Conservation (phyloP, 129 eudicot genomes). For the Chrysanthemum seticuspe region DNA sequence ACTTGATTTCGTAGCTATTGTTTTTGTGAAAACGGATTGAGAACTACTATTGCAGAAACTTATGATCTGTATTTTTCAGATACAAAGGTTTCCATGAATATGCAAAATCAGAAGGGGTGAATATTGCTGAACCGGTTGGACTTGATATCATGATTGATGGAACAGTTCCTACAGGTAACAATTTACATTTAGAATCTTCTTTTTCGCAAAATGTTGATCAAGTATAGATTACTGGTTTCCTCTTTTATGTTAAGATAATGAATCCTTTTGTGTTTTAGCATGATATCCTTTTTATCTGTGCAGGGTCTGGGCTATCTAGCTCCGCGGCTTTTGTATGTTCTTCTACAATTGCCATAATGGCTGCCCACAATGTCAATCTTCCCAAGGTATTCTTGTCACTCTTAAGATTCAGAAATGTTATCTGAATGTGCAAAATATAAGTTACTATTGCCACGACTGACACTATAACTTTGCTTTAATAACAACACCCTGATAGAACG, state of each 20-base stretch:
- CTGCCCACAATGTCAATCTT: slow-evolving; percentile 57
- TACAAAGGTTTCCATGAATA: slow-evolving; percentile 89
- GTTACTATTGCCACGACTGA: no score
- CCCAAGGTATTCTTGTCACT: slow-evolving; percentile 62
- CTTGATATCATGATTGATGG: slow-evolving; percentile 96
- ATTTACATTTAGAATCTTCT: not conserved
- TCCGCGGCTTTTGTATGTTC: slow-evolving; percentile 99
- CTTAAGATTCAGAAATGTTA: not conserved
- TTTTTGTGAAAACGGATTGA: no score
- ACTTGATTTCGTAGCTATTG: not conserved
- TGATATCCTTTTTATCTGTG: slow-evolving; percentile 13
- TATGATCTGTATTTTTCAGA: slow-evolving; percentile 43
- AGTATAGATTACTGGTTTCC: slow-evolving; percentile 4
- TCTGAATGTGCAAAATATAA: no score
- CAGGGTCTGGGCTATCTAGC: slow-evolving; percentile 97
- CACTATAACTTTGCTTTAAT: no score
- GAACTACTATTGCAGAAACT: not conserved
- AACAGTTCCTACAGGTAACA: slow-evolving; percentile 86
- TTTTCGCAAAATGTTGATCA: not conserved
- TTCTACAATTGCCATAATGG: slow-evolving; percentile 95
- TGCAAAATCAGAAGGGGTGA: slow-evolving; percentile 68
- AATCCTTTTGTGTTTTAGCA: slow-evolving; percentile 1
- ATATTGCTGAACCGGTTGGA: slow-evolving; percentile 76
- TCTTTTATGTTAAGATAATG: not conserved
- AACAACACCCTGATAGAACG: no score